Evolutionary conservation across 176 grass and related monocot species (phyloP), one percentile per base, ranked within the genome.

Genomic region (Raddia distichophylla): DNA sequence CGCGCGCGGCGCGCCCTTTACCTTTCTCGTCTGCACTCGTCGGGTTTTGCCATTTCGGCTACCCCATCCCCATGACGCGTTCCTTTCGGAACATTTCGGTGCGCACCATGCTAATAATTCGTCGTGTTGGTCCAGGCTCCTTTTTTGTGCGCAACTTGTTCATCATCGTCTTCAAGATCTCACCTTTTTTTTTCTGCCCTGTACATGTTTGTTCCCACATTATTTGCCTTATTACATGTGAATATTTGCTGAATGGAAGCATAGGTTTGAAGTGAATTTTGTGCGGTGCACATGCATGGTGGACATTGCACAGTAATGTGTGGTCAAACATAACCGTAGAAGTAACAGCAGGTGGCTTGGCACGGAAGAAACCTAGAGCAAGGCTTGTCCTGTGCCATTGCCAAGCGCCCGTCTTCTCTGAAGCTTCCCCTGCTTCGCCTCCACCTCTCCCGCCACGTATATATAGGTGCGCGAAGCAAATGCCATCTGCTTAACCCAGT

Each of bases 391-490:
- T 60, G 7, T 60, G 7, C 10, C 40, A 35, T 12, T 15, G 10
- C 42, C 45, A 19, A 10, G 5, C 35, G 19, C 56, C 22, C 47
- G 42, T 22, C 52, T 93, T 87, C 87, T 63, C 1, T 48, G 91
- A 85, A 88, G 10, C 91, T 88, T 90, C 83, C 33, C 18, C 48
- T 64, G 48, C 4, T 18, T 48, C 51, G 12, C n/a, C 3, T 4
- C 44, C 12, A 11, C 51, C 15, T 2, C 22, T 7, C 10, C 5
- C 27, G 8, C 54, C 49, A 13, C 43, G 52, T 90, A 86, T 86
- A 91, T 94, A 94, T 84, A 86, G 7, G 64, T 45, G 54, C 10
- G 13, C 44, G 70, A 83, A 78, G 10, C 12, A 49, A 79, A 61
- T 83, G 67, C 83, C 32, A 1, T 5, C 46, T 47, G 71, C 33